Evolutionary conservation across 306 rosid genomes (phyloP), one percentile per base, ranked within the genome.

Genomic region (Quillaja saponaria): DNA sequence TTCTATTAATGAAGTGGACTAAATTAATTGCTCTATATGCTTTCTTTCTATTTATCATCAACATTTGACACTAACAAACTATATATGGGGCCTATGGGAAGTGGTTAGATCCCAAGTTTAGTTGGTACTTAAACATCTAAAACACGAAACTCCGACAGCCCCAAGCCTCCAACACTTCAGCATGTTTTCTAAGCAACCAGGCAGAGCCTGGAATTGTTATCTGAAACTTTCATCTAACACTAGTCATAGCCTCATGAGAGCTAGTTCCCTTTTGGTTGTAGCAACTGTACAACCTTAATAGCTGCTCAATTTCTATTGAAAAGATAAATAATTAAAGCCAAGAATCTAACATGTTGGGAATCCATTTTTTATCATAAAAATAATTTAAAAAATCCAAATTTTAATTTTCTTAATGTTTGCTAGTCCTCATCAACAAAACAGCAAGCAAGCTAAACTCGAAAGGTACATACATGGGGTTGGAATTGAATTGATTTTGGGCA

Each of bases 401-500:
- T 46, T 15, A 2, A 6, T 20, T 6, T 33, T 25, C n/a, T 33
- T 4, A 37, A 34, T 38, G 42, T 58, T 13, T 12, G 3, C 2
- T 16, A 40, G 40, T 72, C 49, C 61, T 49, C 21, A 17, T 69
- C 37, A 48, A 39, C 31, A 57, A 49, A 72, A 69, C 59, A 73
- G 49, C 25, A 33, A 18, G 58, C 19, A 10, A 20, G n/a, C 11
- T 42, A 6, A 13, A 39, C 5, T 40, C 31, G n/a, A 13, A 13
- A 51, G 31, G n/a, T 1, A 39, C 47, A n/a, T 74, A 91, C 97
- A 68, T 61, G 91, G 91, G 48, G 96, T 80, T 57, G 90, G 78
- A 35, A 91, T 80, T 5, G 82, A 81, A 61, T 86, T 61, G 82
- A 88, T 84, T 73, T 21, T 76, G 60, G 95, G 90, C 79, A 91